Base-by-base conservation (phyloP, 2,329 filamentous ascomycete genomes). In the Cyphellophora attinorum region DNA sequence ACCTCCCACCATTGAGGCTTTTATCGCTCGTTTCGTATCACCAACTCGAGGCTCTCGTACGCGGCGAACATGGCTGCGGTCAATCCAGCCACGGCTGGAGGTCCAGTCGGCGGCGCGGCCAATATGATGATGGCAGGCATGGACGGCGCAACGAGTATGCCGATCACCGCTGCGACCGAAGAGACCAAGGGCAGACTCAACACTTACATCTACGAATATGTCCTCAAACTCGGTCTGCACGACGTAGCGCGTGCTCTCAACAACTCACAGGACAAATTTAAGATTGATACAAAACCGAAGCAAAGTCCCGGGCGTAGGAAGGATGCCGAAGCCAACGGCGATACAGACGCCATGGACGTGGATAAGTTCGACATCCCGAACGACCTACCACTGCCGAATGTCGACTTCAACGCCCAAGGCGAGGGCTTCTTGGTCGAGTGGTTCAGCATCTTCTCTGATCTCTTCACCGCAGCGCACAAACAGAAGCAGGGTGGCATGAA, bases 391-490 rank as follows among this genome's bases (percentile, higher is more conserved):
- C 70, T 61, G 15, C 61, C 62, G 11, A 37, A 50, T 74, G 8
- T 25, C 21, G 8, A 8, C 8, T 8, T 8, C 21, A 25, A n/a
- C 21, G 5, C 79, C 85, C 10, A 77, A 76, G 43, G 66, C 85
- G 5, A 76, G 79, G 47, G 47, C 16, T 96, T 98, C 53, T 68
- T 98, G n/a, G 81, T 85, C 49, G 91, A 96, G 53, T 98, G 91
- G 91, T 98, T 93, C 67, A 85, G 80, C 53, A 73, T 95, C 34
- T 98, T 98, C 59, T 96, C 86, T 86, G 91, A 98, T 52, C 85
- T 96, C 49, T 93, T 83, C 60, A 78, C 78, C 53, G 85, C 85
- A 37, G 83, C 89, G 55, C 81, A 85, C 52, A 79, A 77, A 57
- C 74, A 73, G 35, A 71, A 71, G 37, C 78, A 69, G 53, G 29